Base-by-base conservation (phyloP, 2,329 filamentous ascomycete genomes). In the Colletotrichum sp. region DNA sequence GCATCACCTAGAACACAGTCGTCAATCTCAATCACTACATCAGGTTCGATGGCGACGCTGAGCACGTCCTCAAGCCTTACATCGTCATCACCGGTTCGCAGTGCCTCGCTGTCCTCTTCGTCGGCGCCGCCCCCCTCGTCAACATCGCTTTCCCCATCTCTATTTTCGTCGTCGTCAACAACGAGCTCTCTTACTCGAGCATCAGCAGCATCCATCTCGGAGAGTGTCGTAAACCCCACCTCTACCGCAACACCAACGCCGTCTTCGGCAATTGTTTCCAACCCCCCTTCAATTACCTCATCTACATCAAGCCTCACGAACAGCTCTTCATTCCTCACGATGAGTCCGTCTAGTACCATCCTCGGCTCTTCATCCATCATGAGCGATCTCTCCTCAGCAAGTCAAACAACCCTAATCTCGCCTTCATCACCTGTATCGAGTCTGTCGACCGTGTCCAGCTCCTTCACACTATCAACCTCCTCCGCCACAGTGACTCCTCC, bases 111-210 rank as follows among this genome's bases (percentile, higher is more conserved):
- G 21, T 16, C 21, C 0, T 56, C 52, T 26, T 56, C 16, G 4
- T 26, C 52, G 0, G 3, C 38, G 38, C 4, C 18, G 2, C 1
- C 9, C 0, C n/a, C 5, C 9, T n/a, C n/a, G 18, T 0, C 38
- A 12, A 48, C 38, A 12, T 48, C 38, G 0, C 18, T 18, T n/a
- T 43, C 18, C 1, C 16, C 0, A 10, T n/a, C 38, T 43, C 38
- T 43, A 43, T n/a, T 10, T 10, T 56, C 55, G 21, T 26, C 55
- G 26, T 28, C 21, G 55, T 58, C 2, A 13, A 28, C 55, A 26
- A 0, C 55, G 24, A 26, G 55, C 55, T 58, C 55, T 0, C 55
- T 28, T 58, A 58, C 21, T 28, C 21, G 8, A 58, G 55, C 13
- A 13, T 28, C 7, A 58, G 28, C 13, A 26, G 1, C 4, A 24